phyloP scores from a whole-genome alignment of 2,329 filamentous ascomycete species.

The Trichothecium sympodiale region DNA sequence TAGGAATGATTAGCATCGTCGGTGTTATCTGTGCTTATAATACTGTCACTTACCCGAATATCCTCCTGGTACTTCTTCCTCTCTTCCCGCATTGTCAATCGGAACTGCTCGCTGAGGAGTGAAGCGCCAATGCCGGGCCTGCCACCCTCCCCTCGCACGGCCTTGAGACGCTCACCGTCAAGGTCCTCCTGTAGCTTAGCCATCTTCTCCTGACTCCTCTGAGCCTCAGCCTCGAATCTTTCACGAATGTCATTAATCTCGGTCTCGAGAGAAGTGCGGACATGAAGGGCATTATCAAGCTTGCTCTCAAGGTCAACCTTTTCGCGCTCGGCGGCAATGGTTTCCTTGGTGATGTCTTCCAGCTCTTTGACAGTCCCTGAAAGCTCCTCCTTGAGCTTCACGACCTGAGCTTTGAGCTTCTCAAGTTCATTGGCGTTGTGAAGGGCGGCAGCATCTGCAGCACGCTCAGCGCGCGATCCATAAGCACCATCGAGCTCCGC shows the following conservation, averaged over 20 bases:
- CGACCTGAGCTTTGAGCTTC: conserved; percentile 35
- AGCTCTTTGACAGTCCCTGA: conserved; percentile 38
- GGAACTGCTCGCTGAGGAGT: conserved; percentile 46
- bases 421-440: conserved; percentile 34
- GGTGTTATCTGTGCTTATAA: neutral
- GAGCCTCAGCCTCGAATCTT: conserved; percentile 30
- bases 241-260: conserved; percentile 24
- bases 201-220: conserved; percentile 22
- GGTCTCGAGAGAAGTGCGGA: conserved; percentile 23
- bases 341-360: conserved; percentile 42
- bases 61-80: conserved; percentile 46
- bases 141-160: conserved; percentile 19
- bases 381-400: conserved; percentile 39
- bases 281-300: conserved; percentile 26
- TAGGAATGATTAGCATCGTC: conserved; percentile 15
- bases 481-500: conserved; percentile 53
- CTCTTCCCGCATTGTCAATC: conserved; percentile 44
- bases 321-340: conserved; percentile 37
- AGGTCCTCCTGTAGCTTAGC: conserved; percentile 37
- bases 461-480: conserved; percentile 46
- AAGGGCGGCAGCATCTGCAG: conserved; percentile 44
- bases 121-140: conserved; percentile 32
- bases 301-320: conserved; percentile 32
- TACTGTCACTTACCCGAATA: conserved; percentile 28
- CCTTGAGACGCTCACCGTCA: conserved; percentile 38